Evolutionary conservation across 768 basidiomycete genomes (phyloP), one percentile per base, ranked within the genome.

Genomic region (Candolleomyces eurysporus): DNA sequence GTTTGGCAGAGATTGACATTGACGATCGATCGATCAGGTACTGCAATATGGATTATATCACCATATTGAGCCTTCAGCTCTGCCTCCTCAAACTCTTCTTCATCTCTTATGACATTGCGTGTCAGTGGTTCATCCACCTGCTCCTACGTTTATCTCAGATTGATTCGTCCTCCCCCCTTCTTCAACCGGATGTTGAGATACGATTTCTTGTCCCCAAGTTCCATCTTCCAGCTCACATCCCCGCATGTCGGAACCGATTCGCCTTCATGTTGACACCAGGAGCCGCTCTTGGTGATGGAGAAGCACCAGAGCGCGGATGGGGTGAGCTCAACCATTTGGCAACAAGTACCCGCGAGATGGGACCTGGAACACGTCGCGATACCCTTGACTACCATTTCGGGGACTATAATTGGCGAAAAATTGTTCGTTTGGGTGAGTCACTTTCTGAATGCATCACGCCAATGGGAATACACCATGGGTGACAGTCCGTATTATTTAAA

Each of bases 301-400:
- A 78, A 56, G 72, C 66, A 1, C 65, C 70, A 9, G 77, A 78
- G 63, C 63, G 72, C 1, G 66, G 67, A 0, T 78, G 76, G 77
- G 63, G 72, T 0, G 43, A 64, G 19, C 61, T 68, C 14, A 74
- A 76, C 55, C 65, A 62, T 0, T 36, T 69, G 0, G 68, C 75
- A 7, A 17, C 57, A 5, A 73, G 74, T 48, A 78, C 75, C 1
- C 60, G 65, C 30, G 75, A 76, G 64, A 78, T 79, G 77, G 75
- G 76, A 11, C 72, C 73, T 10, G 73, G 73, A 1, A 67, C 67
- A 14, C 59, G 71, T 3, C 58, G 65, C 0, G 71, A 74, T 26
- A 65, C 61, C 0, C 39, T 76, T 0, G 70, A 75, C 50, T 65
- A 65, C 31, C 70, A 73, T 39, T 75, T 71, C 57, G 67, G 63